Percentiles rank a stretch among this genome's conserved stretches.
Conservation (phyloP, 2,329 filamentous ascomycete species). For the Ceratocystis alfenasii region DNA sequence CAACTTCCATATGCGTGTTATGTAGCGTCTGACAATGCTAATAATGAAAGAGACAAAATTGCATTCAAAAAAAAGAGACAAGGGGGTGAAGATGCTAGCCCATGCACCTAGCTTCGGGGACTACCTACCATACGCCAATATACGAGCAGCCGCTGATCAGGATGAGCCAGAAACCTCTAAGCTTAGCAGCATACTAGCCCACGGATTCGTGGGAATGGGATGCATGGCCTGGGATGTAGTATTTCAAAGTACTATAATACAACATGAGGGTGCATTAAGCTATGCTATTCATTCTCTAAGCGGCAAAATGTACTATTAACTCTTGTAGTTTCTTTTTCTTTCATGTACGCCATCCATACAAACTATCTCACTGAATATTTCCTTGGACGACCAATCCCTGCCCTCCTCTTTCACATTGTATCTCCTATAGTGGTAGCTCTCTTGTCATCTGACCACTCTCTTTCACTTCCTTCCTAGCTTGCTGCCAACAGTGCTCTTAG, state of each 20-base stretch:
- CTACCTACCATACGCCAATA: background rate
- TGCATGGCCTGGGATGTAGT: background rate
- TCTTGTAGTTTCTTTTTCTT: background rate
- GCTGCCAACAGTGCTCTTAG: slow-evolving; percentile 39
- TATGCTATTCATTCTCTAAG: background rate
- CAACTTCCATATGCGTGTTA: background rate
- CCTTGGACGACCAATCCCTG: background rate
- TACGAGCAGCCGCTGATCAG: background rate
- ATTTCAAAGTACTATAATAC: background rate
- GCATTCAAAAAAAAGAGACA: background rate
- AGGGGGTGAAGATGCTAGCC: background rate
- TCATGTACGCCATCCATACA: background rate
- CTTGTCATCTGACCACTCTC: background rate
- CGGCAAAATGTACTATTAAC: background rate
- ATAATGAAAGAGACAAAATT: background rate
- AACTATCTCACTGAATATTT: background rate
- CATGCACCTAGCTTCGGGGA: background rate
- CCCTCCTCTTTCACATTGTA: background rate
- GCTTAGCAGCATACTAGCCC: background rate
- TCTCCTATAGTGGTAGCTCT: background rate
- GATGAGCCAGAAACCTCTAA: background rate
- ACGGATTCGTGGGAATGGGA: background rate
- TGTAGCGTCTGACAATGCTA: too few species aligned
- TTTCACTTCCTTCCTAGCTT: background rate
- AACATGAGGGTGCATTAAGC: background rate